These are phyloP conservation scores for Plasmodium cynomolgi DNA, from an alignment of 169 alveolate genomes.

Conservation along the genomic window DNA sequence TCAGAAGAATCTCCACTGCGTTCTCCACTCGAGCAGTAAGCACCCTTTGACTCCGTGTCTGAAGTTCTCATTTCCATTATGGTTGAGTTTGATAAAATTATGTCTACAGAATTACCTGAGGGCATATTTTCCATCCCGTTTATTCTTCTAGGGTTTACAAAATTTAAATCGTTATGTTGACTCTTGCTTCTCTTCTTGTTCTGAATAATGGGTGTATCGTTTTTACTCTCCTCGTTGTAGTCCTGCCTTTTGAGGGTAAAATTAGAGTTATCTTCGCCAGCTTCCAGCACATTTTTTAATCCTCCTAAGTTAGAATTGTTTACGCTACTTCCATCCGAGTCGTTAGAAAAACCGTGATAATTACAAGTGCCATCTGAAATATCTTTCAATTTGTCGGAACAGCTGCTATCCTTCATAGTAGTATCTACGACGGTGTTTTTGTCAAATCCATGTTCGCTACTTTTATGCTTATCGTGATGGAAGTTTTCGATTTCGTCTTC, in stretches of 20 bases:
- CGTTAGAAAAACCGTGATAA: slow-evolving; percentile 14
- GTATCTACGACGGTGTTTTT: neutral
- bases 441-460: neutral
- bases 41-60: neutral
- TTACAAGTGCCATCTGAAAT: slow-evolving; percentile 16
- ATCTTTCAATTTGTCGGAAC: slow-evolving; percentile 24
- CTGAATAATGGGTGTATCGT: neutral
- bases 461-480: neutral
- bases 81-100: slow-evolving; percentile 17
- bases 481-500: slow-evolving; percentile 8
- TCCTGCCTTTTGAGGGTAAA: slow-evolving; percentile 16
- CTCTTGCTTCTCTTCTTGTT: neutral
- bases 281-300: neutral
- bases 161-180: slow-evolving; percentile 11
- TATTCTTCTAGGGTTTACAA: slow-evolving; percentile 9
- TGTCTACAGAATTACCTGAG: slow-evolving; percentile 3
- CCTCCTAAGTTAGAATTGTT: neutral
- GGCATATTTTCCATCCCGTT: neutral
- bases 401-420: slow-evolving; percentile 3
- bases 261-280: neutral
- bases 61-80: slow-evolving; percentile 11
- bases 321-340: neutral
- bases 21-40: neutral
- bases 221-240: neutral
- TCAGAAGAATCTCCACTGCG: neutral